Conservation (phyloP, 192 early-diverging fungal genomes). For the Mortierella antarctica region DNA sequence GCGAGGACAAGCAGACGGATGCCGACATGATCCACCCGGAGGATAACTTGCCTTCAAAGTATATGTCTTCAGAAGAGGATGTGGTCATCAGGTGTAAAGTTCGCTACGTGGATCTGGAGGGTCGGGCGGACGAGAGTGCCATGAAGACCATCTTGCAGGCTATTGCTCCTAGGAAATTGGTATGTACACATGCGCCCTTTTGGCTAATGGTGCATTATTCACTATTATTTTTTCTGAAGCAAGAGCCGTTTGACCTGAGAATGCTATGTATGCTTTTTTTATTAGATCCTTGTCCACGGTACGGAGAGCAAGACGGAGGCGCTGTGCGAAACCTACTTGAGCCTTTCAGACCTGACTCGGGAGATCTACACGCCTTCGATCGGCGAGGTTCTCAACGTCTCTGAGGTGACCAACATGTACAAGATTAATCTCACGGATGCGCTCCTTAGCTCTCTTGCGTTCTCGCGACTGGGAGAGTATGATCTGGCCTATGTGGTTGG, state of each 20-base stretch:
- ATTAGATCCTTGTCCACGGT: constrained; percentile 88
- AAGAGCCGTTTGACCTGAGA: constrained; percentile 18
- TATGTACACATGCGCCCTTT: constrained; percentile 38
- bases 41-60: constrained; percentile 84
- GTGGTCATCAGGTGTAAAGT: constrained; percentile 79
- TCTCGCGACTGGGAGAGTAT: constrained; percentile 84
- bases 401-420: constrained; percentile 88
- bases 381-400: constrained; percentile 90
- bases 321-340: constrained; percentile 70
- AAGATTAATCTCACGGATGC: constrained; percentile 91
- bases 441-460: constrained; percentile 79
- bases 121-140: constrained; percentile 87
- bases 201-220: constrained; percentile 6
- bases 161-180: constrained; percentile 82
- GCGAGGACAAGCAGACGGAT: constrained; percentile 58
- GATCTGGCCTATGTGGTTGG: constrained; percentile 83
- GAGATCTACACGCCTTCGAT: constrained; percentile 86
- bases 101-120: constrained; percentile 92
- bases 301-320: constrained; percentile 73
- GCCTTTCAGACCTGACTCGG: constrained; percentile 77
- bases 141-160: constrained; percentile 87
- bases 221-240: neutral
- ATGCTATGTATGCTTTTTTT: neutral
- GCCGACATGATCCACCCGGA: constrained; percentile 61
- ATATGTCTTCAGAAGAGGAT: constrained; percentile 65